These are phyloP conservation scores for Candida ficus DNA, from an alignment of 805 yeast genomes.

Conservation along the genomic window DNA sequence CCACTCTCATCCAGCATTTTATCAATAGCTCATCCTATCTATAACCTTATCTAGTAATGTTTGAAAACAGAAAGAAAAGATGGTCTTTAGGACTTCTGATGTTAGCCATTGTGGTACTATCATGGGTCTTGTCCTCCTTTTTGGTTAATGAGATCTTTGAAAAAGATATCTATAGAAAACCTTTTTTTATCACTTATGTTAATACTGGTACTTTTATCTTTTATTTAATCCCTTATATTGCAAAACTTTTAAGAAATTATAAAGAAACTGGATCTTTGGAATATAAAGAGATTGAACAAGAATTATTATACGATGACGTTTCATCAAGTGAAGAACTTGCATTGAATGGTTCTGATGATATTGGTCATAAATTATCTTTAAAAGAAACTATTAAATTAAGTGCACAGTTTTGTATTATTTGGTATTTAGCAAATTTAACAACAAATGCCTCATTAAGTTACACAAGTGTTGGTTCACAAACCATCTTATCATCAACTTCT, in stretches of 20 bases:
- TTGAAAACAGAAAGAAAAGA: slow-evolving; percentile 17
- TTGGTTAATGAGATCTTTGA: slow-evolving; percentile 74
- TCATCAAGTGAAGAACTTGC: slow-evolving; percentile 26
- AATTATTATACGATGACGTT: slow-evolving; percentile 10
- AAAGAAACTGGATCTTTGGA: slow-evolving; percentile 24
- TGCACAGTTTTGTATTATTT: slow-evolving; percentile 75
- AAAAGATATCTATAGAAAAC: slow-evolving; percentile 69
- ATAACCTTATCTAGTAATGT: background rate
- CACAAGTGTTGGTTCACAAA: slow-evolving; percentile 92
- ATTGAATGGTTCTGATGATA: slow-evolving; percentile 13
- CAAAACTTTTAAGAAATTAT: slow-evolving; percentile 25
- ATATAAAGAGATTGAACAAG: slow-evolving; percentile 22
- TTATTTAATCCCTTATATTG: slow-evolving; percentile 60
- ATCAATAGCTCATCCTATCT: too few species aligned
- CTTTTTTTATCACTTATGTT: slow-evolving; percentile 86
- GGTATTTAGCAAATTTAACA: slow-evolving; percentile 88
- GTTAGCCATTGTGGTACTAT: slow-evolving; percentile 67
- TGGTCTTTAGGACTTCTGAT: slow-evolving; percentile 81
- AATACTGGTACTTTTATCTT: slow-evolving; percentile 82
- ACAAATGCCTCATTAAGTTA: slow-evolving; percentile 84
- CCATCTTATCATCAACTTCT: slow-evolving; percentile 86
- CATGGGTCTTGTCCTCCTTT: slow-evolving; percentile 92
- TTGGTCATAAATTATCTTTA: slow-evolving; percentile 31
- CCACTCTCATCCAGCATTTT: background rate
- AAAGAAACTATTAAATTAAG: slow-evolving; percentile 71